Evolutionary conservation across 495 filamentous ascomycete genomes (phyloP).

Genomic region (Lindgomyces ingoldianus): DNA sequence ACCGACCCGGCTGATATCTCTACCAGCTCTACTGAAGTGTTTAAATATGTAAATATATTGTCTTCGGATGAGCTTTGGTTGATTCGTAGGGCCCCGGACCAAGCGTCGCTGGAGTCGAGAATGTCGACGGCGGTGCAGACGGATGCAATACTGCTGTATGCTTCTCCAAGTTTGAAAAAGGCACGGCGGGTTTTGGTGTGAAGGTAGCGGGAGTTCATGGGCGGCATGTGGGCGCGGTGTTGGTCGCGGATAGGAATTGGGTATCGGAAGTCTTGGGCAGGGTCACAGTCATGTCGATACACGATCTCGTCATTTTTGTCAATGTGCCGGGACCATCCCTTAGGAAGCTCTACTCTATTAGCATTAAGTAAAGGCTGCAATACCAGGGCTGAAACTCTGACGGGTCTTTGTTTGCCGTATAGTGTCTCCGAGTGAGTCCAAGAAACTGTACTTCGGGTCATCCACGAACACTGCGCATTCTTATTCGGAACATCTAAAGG

Average conservation of each 20-base stretch:
- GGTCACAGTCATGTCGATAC: conserved; percentile 5
- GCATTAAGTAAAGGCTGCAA: neutral
- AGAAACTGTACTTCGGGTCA: neutral
- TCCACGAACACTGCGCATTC: conserved; percentile 1
- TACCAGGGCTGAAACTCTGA: neutral
- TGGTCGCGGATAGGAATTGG: conserved; percentile 8
- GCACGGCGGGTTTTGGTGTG: neutral
- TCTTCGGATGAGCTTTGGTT: neutral
- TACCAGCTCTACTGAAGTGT: neutral
- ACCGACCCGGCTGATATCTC: conserved; percentile 10
- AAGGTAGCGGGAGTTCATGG: neutral
- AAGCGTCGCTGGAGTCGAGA: neutral
- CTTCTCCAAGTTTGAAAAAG: neutral
- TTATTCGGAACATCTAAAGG: neutral
- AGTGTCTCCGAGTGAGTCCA: neutral
- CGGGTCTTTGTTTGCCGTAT: neutral
- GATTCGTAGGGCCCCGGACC: neutral
- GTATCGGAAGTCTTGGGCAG: conserved; percentile 1
- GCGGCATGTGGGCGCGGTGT: conserved; percentile 4
- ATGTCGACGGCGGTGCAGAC: neutral
- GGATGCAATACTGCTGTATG: conserved; percentile 1
- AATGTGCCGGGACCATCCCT: neutral
- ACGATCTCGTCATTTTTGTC: neutral
- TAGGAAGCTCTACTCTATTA: neutral
- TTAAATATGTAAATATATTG: neutral